A percentile compares a stretch with the other conserved stretches of the same genome.
These are phyloP conservation scores for Rusavskia elegans DNA, from an alignment of 495 filamentous ascomycete species.

Conservation along the genomic window DNA sequence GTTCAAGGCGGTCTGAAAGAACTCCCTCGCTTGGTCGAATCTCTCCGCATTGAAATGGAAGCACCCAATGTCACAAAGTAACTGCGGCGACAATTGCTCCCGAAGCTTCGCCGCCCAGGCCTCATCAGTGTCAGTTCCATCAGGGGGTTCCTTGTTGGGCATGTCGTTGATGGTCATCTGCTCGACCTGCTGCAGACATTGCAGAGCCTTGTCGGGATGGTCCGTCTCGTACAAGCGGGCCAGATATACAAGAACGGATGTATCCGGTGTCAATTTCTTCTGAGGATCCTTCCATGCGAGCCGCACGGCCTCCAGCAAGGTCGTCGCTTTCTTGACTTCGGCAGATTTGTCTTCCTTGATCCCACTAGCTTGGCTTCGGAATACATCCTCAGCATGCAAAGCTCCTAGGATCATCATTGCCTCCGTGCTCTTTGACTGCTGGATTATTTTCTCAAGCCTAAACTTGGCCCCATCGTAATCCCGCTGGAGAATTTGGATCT, in stretches of 20 bases:
- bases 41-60: conserved; percentile 83
- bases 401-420: conserved; percentile 81
- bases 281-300: conserved; percentile 81
- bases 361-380: conserved; percentile 51
- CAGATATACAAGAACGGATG: conserved; percentile 82
- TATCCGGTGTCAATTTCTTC: conserved; percentile 61
- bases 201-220: conserved; percentile 73
- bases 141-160: conserved; percentile 41
- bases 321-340: conserved; percentile 70
- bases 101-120: conserved; percentile 43
- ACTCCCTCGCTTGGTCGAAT: conserved; percentile 58
- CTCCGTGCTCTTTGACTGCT: conserved; percentile 71
- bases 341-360: conserved; percentile 74
- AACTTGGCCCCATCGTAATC: conserved; percentile 88
- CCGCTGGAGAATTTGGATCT: conserved; percentile 67
- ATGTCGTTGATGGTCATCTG: conserved; percentile 66
- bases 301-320: conserved; percentile 67
- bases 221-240: conserved; percentile 78
- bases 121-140: conserved; percentile 45
- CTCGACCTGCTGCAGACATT: conserved; percentile 81
- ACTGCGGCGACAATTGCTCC: conserved; percentile 66
- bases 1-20: conserved; percentile 77
- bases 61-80: conserved; percentile 93
- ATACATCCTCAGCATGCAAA: conserved; percentile 86
- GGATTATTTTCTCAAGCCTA: conserved; percentile 80